Base-by-base conservation (phyloP, 1,284 basidiomycete species). In the Leccinum laetum region DNA sequence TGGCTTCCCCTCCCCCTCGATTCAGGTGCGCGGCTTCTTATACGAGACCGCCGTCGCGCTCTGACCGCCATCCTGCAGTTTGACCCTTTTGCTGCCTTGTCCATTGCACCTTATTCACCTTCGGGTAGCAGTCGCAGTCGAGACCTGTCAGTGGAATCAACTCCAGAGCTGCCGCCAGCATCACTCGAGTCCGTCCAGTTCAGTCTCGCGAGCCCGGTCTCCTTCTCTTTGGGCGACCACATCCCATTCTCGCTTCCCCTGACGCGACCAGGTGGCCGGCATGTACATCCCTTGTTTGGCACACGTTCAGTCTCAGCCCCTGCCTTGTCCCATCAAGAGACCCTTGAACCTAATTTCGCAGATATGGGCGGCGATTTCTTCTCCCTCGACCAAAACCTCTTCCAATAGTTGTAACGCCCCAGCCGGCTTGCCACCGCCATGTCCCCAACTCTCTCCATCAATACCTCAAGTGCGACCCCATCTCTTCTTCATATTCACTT, bases 71-170 rank as follows among this genome's bases (percentile, higher is more conserved):
- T 62, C 56, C 46, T 58, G 16, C 56, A 77, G 76, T 60, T 64
- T 26, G 75, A 79, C 58, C 77, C 83, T 64, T 82, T 86, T 69
- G 81, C 83, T 61, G 80, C 80, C 21, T 78, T 87, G n/a, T 82
- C 85, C 58, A 79, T 86, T 61, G 79, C 81, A 10, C 84, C 85
- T 29, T 77, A 81, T 67, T 84, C 84, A 24, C 85, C 84, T 41
- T 76, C 78, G 58, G 81, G 80, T 61, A 78, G 79, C 67, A 78
- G 76, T 61, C 79, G 80, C 66, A 72, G 74, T 61, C 78, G 78
- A 21, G 80, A 84, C 68, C 83, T 84, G 1, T 84, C 87, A 13
- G 75, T 77, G 57, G 85, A 87, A 69, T 89, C 89, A 46, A 83
- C 85, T 2, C 86, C 86, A 21, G 84, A 85, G 69, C 69, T 80